Evolutionary conservation across 495 filamentous ascomycete species (phyloP), one percentile per base, ranked within the genome.

Genomic region (Glutinoglossum americanum): DNA sequence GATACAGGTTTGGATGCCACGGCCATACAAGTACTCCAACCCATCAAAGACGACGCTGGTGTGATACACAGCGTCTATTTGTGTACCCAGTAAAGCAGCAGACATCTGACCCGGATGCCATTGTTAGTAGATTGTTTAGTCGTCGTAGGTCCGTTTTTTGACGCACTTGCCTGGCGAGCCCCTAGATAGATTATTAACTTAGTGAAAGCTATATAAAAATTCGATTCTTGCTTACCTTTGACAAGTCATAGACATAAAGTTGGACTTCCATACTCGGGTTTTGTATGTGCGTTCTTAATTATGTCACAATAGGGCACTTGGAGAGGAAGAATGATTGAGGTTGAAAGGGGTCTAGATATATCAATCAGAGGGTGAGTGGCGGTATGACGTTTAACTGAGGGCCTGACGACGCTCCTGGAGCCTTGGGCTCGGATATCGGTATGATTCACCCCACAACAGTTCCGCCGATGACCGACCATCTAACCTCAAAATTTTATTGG

Each of bases 21-120:
- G 69, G 19, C 83, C 83, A 61, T 82, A 87, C 67, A 80, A 84
- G 61, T 84, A 85, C 65, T 87, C 83, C 56, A 78, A 71, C n/a
- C 82, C 82, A 27, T 80, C 76, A 30, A 97, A 73, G 15, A 95
- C 83, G 30, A 98, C 79, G 0, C 88, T 82, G 0, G 89, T 95
- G 63, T 95, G 89, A 65, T 94, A 96, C 48, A 95, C 78, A 32
- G 89, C 89, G 69, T 94, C 89, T 21, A 89, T 77, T 47, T 88
- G 83, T 57, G 80, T 81, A 0, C 86, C 86, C 55, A 61, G 59
- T 1, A 67, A 57, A 25, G 58, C 48, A 55, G 39, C 53, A 19
- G 65, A 62, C 61, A 69, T 64, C 59, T 63, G 56, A 30, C 37
- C 13, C 41, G 15, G 26, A 21, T 54, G 11, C 23, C 39, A 28